Evolutionary conservation across 2,329 filamentous ascomycete species (phyloP).

Genomic region (Paecilomyces sp.): DNA sequence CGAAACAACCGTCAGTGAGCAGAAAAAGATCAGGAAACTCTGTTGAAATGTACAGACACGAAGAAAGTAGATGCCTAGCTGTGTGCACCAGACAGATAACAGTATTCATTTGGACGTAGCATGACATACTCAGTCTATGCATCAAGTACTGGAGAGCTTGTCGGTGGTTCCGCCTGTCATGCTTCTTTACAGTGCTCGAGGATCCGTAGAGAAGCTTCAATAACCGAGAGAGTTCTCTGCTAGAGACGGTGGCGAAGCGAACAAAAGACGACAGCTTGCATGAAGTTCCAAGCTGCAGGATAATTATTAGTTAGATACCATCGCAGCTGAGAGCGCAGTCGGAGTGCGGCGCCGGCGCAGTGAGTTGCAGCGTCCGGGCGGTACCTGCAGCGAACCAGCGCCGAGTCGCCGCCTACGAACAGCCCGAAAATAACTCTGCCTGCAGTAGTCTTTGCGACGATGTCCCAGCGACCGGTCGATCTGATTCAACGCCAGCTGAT

Average conservation of each 20-base stretch:
- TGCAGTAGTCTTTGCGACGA: background rate
- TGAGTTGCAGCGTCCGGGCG: background rate
- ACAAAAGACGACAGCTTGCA: background rate
- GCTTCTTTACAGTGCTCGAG: background rate
- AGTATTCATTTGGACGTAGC: no score
- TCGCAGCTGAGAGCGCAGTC: background rate
- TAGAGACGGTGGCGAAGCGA: background rate
- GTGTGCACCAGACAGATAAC: background rate
- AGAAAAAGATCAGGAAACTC: background rate
- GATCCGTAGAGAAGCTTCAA: background rate
- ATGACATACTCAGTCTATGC: no score
- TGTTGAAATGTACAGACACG: background rate
- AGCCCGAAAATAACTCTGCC: background rate
- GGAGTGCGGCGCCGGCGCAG: background rate
- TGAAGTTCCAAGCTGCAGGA: background rate
- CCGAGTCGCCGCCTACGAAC: background rate
- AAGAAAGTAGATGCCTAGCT: background rate
- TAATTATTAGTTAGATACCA: background rate
- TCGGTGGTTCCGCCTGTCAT: background rate
- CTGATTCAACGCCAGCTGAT: background rate
- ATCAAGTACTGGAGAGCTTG: no score
- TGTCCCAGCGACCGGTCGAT: background rate
- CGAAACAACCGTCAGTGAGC: background rate
- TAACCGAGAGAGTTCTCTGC: background rate
- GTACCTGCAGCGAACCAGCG: constrained; percentile 1